These are phyloP conservation scores for Fusarium newnesense DNA, from an alignment of 2,329 filamentous ascomycete genomes.

Conservation along the genomic window DNA sequence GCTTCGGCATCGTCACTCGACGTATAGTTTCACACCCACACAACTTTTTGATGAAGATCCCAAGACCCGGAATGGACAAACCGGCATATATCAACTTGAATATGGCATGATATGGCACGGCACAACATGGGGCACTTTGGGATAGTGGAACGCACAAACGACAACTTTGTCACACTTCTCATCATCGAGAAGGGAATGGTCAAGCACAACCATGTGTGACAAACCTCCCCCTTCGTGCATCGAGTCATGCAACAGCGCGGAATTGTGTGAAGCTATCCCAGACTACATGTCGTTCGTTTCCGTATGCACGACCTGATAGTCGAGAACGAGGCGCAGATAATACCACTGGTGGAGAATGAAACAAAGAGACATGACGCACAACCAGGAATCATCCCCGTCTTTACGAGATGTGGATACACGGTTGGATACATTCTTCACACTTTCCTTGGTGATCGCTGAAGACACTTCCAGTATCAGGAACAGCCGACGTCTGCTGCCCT, in stretches of 20 bases:
- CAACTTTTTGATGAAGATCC: slow-evolving; percentile 18
- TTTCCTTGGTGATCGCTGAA: slow-evolving; percentile 19
- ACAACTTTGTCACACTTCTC: slow-evolving; percentile 22
- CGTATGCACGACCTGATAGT: slow-evolving; percentile 22
- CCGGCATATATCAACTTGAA: slow-evolving; percentile 26
- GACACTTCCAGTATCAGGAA: slow-evolving; percentile 35
- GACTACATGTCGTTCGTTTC: slow-evolving; percentile 25
- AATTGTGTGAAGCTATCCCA: slow-evolving; percentile 30
- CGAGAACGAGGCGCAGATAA: slow-evolving; percentile 10
- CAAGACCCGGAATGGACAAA: slow-evolving; percentile 25
- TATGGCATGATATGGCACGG: slow-evolving; percentile 38
- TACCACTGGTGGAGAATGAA: slow-evolving; percentile 20
- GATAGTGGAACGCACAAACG: slow-evolving; percentile 24
- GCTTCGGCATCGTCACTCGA: slow-evolving; percentile 21
- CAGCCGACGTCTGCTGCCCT: slow-evolving; percentile 18
- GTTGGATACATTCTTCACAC: slow-evolving; percentile 22
- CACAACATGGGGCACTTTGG: slow-evolving; percentile 26
- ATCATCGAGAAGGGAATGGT: slow-evolving; percentile 24
- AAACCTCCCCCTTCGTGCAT: slow-evolving; percentile 31
- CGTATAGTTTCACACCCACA: slow-evolving; percentile 30
- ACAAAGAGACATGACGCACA: slow-evolving; percentile 12
- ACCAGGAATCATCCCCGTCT: slow-evolving; percentile 19
- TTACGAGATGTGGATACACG: slow-evolving; percentile 26
- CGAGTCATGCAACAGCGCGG: slow-evolving; percentile 35
- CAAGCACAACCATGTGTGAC: slow-evolving; percentile 38